Evolutionary conservation across 495 filamentous ascomycete species (phyloP).

Genomic region (Penicillium salamii): DNA sequence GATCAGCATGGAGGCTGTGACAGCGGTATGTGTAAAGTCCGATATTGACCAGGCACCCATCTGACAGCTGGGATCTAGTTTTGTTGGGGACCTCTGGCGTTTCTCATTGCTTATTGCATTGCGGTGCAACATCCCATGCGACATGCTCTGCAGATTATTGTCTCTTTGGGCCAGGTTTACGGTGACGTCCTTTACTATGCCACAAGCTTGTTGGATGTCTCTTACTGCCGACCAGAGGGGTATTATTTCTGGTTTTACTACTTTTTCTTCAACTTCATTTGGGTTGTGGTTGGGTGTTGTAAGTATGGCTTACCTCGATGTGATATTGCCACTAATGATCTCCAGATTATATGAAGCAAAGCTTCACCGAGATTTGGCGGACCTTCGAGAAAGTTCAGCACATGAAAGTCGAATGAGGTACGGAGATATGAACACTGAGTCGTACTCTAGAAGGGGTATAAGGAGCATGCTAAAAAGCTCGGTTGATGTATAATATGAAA

Average conservation of each 20-base stretch:
- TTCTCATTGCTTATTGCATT: conserved; percentile 58
- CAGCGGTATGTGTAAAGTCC: conserved; percentile 32
- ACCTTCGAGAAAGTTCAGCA: not conserved
- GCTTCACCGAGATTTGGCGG: not conserved
- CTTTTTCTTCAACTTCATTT: conserved; percentile 72
- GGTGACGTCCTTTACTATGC: conserved; percentile 78
- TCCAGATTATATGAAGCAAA: not conserved
- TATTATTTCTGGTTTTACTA: conserved; percentile 81
- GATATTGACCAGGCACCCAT: not conserved
- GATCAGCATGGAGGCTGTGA: conserved; percentile 73
- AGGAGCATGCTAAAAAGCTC: too few relatives aligned
- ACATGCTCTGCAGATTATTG: conserved; percentile 63
- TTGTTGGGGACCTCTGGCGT: conserved; percentile 71
- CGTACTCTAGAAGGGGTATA: too few relatives aligned
- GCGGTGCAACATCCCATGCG: conserved; percentile 52
- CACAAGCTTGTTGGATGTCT: conserved; percentile 62
- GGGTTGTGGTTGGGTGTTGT: conserved; percentile 50
- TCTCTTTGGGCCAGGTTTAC: conserved; percentile 75
- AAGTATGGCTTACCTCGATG: not conserved
- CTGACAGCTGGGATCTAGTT: conserved; percentile 19
- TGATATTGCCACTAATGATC: not conserved
- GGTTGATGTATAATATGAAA: too few relatives aligned
- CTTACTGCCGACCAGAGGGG: conserved; percentile 67
- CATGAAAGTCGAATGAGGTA: not conserved
- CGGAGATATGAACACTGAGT: too few relatives aligned